Base-by-base conservation (phyloP, 2,329 filamentous ascomycete species). In the Chaetomiaceae sp. region DNA sequence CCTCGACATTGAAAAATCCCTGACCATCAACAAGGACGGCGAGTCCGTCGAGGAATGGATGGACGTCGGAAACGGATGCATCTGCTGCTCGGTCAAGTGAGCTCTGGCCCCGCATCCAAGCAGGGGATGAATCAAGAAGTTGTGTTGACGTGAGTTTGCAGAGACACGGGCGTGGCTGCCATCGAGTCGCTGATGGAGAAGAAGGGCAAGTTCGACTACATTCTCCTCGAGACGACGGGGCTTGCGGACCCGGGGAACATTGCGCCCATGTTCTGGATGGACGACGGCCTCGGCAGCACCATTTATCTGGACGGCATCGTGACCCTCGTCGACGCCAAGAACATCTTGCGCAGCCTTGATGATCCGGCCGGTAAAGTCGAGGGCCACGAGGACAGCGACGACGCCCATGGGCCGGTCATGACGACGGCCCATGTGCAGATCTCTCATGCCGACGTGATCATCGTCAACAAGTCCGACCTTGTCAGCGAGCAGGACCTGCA, bases 251-350 rank as follows among this genome's bases (percentile, higher is more conserved):
- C 93, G 0, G 93, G 93, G 1, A 97, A 97, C 62, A 83, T 99
- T 45, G 93, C 93, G 0, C 93, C 93, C 0, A 73, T 97, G 13
- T 99, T 99, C 72, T 99, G 93, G 93, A 85, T 99, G 21, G 93
- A 99, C 62, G 92, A 97, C 58, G 93, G 91, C 0, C 78, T 99
- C 3, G 92, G 90, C 7, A 96, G 91, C 68, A 91, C 86, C 33
- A 96, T 99, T 62, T 99, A 95, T 67, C 81, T 99, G 0, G 93
- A 99, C 64, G 93, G 93, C 2, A 96, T 99, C 50, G 91, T 97
- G 41, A 97, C 93, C 0, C 75, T 99, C 1, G 89, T 99, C 17
- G 93, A 99, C 66, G 92, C 91, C 27, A 95, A 93, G 71, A 96
- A 97, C 62, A 87, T 99, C 19, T 68, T 95, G 4, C 83, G 78